phyloP scores from a whole-genome alignment of 2,329 filamentous ascomycete genomes.

The Exophiala spinifera region DNA sequence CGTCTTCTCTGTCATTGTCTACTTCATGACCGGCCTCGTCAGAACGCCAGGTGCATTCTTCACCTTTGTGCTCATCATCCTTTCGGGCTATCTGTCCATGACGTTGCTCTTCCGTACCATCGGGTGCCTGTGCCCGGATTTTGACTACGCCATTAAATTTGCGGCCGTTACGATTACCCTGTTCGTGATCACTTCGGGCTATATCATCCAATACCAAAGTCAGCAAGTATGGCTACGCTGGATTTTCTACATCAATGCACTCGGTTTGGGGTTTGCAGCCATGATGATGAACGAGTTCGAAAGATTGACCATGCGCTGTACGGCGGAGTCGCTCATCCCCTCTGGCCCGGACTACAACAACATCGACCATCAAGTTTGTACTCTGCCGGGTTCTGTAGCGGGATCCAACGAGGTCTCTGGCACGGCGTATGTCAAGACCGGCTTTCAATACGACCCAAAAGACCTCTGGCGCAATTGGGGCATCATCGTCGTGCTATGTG shows the following conservation, averaged over 20 bases:
- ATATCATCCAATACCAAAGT: slow-evolving; percentile 74
- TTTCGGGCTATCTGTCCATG: slow-evolving; percentile 68
- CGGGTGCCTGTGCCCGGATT: slow-evolving; percentile 72
- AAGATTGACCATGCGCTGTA: slow-evolving; percentile 66
- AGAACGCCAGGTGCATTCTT: slow-evolving; percentile 75
- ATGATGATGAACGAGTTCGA: slow-evolving; percentile 88
- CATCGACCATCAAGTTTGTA: slow-evolving; percentile 76
- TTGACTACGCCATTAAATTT: slow-evolving; percentile 81
- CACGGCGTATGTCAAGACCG: slow-evolving; percentile 63
- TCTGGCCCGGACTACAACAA: slow-evolving; percentile 67
- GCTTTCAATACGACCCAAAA: slow-evolving; percentile 63
- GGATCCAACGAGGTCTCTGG: slow-evolving; percentile 66
- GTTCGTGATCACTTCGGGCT: slow-evolving; percentile 78
- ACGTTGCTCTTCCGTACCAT: slow-evolving; percentile 74
- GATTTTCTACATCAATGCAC: slow-evolving; percentile 74
- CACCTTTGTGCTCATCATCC: slow-evolving; percentile 69
- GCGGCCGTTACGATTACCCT: slow-evolving; percentile 75
- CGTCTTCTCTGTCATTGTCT: slow-evolving; percentile 70
- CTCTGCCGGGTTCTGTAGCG: slow-evolving; percentile 66
- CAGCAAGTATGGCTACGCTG: slow-evolving; percentile 75
- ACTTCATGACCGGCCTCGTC: slow-evolving; percentile 71
- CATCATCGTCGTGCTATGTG: slow-evolving; percentile 38
- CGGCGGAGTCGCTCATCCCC: slow-evolving; percentile 65
- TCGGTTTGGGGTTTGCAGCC: slow-evolving; percentile 71
- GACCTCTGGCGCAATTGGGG: slow-evolving; percentile 67